A percentile compares a stretch with the other conserved stretches of the same genome.
These are phyloP conservation scores for Mycena galopus DNA, from an alignment of 768 basidiomycete species.

Conservation along the genomic window DNA sequence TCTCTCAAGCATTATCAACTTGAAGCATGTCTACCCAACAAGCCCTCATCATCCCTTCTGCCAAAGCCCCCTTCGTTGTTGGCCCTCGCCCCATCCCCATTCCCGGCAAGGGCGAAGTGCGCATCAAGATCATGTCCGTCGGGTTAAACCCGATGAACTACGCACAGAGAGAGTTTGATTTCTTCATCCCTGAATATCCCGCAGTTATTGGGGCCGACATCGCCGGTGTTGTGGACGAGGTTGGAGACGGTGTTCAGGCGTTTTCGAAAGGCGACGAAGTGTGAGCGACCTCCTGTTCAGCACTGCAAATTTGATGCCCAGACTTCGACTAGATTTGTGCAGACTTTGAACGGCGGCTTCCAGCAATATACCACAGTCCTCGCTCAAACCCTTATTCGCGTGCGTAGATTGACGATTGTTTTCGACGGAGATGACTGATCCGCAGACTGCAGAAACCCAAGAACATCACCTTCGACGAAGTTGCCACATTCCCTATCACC, in stretches of 20 bases:
- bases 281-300: constrained; percentile 1
- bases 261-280: constrained; percentile 9
- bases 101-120: background rate
- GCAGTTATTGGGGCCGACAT: constrained; percentile 1
- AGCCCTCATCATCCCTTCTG: constrained; percentile 13
- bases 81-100: background rate
- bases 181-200: constrained; percentile 7
- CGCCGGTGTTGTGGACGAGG: constrained; percentile 9
- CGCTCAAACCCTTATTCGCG: background rate
- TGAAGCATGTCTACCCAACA: constrained; percentile 19
- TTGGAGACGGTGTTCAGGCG: background rate
- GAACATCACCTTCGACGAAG: background rate
- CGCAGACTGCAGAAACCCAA: background rate
- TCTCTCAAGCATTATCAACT: too few relatives aligned
- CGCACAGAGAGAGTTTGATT: background rate
- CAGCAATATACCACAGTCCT: constrained; percentile 2
- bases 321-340: background rate
- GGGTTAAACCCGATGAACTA: constrained; percentile 1
- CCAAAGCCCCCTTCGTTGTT: constrained; percentile 4
- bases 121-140: constrained; percentile 1
- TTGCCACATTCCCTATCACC: background rate
- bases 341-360: background rate
- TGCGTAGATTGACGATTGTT: background rate
- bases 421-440: background rate
- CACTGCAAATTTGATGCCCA: background rate